Conservation (phyloP, 306 rosid species). For the Cicer pinnatifidum region DNA sequence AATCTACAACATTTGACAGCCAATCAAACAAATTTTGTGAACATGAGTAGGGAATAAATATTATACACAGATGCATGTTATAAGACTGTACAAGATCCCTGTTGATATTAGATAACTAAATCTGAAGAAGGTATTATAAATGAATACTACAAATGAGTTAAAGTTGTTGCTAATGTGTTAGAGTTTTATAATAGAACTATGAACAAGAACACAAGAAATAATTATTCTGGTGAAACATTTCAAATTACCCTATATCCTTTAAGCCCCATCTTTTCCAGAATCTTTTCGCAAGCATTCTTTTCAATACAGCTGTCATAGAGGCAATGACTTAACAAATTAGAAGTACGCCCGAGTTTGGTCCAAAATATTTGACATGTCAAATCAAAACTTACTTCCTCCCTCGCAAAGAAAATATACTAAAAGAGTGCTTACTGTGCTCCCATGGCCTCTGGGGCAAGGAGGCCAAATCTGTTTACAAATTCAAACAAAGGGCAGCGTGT, state of each 20-base stretch:
- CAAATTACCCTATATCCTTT: conserved; percentile 86
- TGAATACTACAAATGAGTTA: conserved; percentile 40
- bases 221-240: conserved; percentile 40
- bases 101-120: conserved; percentile 32
- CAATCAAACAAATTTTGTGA: conserved; percentile 43
- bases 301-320: conserved; percentile 71
- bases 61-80: conserved; percentile 30
- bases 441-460: conserved; percentile 76
- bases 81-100: conserved; percentile 26
- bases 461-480: conserved; percentile 83
- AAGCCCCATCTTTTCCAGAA: conserved; percentile 87
- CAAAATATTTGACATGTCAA: conserved; percentile 32
- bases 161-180: conserved; percentile 25
- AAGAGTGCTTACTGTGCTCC: conserved; percentile 74
- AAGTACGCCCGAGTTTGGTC: conserved; percentile 40
- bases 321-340: conserved; percentile 47
- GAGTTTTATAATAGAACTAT: conserved; percentile 5
- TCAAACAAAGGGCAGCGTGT: conserved; percentile 91
- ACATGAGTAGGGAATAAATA: conserved; percentile 38
- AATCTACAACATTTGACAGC: conserved; percentile 64
- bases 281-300: conserved; percentile 74
- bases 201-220: conserved; percentile 29
- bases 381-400: conserved; percentile 28
- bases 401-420: conserved; percentile 40
- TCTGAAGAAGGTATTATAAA: conserved; percentile 34